Base-by-base conservation (phyloP, 192 early-diverging fungal genomes). In the Thamnidium elegans region DNA sequence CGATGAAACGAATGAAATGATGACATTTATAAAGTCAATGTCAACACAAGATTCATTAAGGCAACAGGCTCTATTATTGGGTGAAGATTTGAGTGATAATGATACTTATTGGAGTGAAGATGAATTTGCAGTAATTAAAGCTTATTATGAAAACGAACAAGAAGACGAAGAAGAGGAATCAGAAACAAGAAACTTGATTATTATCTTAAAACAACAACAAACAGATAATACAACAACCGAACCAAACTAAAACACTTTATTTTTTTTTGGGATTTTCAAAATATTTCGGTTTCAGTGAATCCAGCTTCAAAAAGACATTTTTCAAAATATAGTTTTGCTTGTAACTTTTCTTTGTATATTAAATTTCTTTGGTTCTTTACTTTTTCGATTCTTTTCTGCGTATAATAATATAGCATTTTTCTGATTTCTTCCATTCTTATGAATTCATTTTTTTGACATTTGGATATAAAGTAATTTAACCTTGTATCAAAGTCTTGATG, bases 121-220 rank as follows among this genome's bases (percentile, higher is more conserved):
- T 34, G 61, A 63, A 32, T 63, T 50, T 50, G 61, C 30, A 26
- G 32, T 63, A 19, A 63, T 63, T 21, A 63, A 51, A 42, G 61
- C 47, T 39, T 63, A 63, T 39, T 63, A 51, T 34, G 61, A 63
- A 50, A 63, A 63, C 17, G 61, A 63, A 63, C 46, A 63, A 63
- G 61, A 63, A 30, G 61, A 63, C 15, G 61, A 63, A 39, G 47
- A 63, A 39, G 61, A 63, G 20, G 17, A 48, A 52, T 26, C 50
- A 39, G 36, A 39, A 39, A 39, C 36, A 39, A 39, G 36, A 48
- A 19, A 48, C 4, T 48, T 48, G 46, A 14, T 48, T 14, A 14
- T 48, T 15, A 48, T 14, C 13, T 17, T 48, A 39, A 39, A 39
- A 17, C 46, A 48, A 48, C 46, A 48, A 48, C 46, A 48, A 48